Conservation (phyloP, 345 rosid genomes). For the Moringa oleifera region DNA sequence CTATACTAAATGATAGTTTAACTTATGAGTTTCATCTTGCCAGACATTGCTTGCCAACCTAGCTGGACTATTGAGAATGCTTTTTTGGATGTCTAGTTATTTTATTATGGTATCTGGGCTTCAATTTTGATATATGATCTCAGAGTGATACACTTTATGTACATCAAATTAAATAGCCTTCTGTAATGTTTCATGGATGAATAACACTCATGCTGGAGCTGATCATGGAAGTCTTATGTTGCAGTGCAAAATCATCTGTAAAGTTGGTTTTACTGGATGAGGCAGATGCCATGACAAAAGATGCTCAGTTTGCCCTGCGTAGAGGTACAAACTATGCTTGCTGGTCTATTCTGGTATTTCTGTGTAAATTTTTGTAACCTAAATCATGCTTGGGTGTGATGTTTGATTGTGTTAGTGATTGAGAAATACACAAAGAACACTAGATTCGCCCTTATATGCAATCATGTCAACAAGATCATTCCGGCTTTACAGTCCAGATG, state of each 20-base stretch:
- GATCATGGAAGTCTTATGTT: not conserved
- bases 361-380: conserved; percentile 4
- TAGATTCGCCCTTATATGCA: conserved; percentile 91
- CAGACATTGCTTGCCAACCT: not conserved
- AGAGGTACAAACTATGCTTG: conserved; percentile 41
- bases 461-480: conserved; percentile 94
- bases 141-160: not conserved
- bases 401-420: conserved; percentile 45
- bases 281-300: conserved; percentile 99
- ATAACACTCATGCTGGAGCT: not conserved
- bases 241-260: conserved; percentile 62
- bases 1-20: no score
- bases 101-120: not conserved
- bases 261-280: conserved; percentile 93
- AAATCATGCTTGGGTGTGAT: conserved; percentile 16
- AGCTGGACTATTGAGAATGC: not conserved
- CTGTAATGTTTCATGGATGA: not conserved
- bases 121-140: not conserved
- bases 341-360: conserved; percentile 4
- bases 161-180: not conserved
- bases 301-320: conserved; percentile 97
- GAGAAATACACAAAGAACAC: conserved; percentile 96
- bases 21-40: not conserved
- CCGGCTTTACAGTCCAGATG: conserved; percentile 97
- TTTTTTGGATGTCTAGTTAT: not conserved